phyloP scores from a whole-genome alignment of 208 protist genomes.

The Crithidia expoeki region DNA sequence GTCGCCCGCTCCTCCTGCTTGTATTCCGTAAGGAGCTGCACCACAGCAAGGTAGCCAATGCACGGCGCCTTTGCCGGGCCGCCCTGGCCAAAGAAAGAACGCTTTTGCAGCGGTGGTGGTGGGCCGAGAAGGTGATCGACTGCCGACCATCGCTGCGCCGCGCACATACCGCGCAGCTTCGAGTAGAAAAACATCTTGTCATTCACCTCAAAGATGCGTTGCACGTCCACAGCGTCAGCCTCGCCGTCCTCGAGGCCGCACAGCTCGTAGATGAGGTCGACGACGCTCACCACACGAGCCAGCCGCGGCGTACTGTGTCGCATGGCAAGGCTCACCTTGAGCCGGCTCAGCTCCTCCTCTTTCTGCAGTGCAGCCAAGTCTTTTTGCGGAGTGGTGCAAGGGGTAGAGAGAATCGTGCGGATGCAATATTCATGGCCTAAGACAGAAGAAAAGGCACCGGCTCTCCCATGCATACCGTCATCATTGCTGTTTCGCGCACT shows the following conservation, averaged over 20 bases:
- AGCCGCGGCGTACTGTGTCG: conserved; percentile 35
- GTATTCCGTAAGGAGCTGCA: conserved; percentile 38
- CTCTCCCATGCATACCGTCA: not conserved
- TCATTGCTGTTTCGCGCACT: not conserved
- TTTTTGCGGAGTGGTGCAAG: not conserved
- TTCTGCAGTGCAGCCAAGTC: conserved; percentile 8
- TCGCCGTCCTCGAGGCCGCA: conserved; percentile 31
- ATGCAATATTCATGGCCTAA: conserved; percentile 8
- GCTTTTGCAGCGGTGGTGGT: conserved; percentile 29
- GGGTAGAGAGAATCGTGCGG: conserved; percentile 10
- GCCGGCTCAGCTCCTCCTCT: conserved; percentile 7
- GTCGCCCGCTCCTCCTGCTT: conserved; percentile 39
- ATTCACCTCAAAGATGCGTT: conserved; percentile 29
- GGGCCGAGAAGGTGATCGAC: conserved; percentile 38
- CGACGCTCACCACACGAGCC: conserved; percentile 24
- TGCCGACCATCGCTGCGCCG: conserved; percentile 30
- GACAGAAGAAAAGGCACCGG: not conserved
- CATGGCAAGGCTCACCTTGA: conserved; percentile 33
- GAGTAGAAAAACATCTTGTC: conserved; percentile 40
- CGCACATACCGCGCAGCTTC: conserved; percentile 44
- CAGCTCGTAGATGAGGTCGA: conserved; percentile 30
- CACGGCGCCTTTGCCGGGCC: conserved; percentile 5
- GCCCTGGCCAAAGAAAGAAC: conserved; percentile 26
- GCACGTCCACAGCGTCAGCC: conserved; percentile 19
- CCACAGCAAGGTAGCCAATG: conserved; percentile 40